phyloP scores from a whole-genome alignment of 805 yeast species.

The Candida anglica region DNA sequence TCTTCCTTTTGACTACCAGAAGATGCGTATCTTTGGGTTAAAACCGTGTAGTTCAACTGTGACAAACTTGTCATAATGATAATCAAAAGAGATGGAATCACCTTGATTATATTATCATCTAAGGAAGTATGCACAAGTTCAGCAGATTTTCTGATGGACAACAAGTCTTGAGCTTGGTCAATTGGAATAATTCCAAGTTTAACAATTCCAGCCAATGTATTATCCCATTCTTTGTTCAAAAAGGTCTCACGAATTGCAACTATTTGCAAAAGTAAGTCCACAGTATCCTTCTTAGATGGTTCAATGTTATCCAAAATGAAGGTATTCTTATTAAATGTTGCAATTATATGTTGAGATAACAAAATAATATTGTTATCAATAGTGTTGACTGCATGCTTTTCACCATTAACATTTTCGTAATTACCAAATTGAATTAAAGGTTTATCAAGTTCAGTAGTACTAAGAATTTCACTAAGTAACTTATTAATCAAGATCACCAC shows the following conservation, averaged over 20 bases:
- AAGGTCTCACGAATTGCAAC: constrained; percentile 63
- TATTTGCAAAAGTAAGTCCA: constrained; percentile 59
- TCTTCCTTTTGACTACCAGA: constrained; percentile 48
- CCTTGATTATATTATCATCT: constrained; percentile 71
- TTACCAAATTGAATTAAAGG: constrained; percentile 45
- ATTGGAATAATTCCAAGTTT: constrained; percentile 67
- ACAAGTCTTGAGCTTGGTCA: constrained; percentile 40
- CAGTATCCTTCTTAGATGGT: constrained; percentile 57
- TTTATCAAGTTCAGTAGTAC: constrained; percentile 65
- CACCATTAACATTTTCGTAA: constrained; percentile 32
- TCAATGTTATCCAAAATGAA: constrained; percentile 56
- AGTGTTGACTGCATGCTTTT: constrained; percentile 25
- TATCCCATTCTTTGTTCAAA: constrained; percentile 54
- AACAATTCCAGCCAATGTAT: constrained; percentile 52
- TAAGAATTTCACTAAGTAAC: constrained; percentile 71
- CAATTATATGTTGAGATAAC: constrained; percentile 42
- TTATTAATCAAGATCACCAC: constrained; percentile 73
- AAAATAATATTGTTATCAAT: constrained; percentile 46
- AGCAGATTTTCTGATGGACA: constrained; percentile 60
- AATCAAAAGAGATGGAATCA: constrained; percentile 73
- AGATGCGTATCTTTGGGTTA: constrained; percentile 40
- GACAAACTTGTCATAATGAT: constrained; percentile 78
- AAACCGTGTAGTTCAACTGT: constrained; percentile 45
- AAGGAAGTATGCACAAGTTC: constrained; percentile 56
- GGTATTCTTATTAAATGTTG: constrained; percentile 50